Evolutionary conservation across 2,329 filamentous ascomycete genomes (phyloP).

Genomic region (Penicillium sp.): DNA sequence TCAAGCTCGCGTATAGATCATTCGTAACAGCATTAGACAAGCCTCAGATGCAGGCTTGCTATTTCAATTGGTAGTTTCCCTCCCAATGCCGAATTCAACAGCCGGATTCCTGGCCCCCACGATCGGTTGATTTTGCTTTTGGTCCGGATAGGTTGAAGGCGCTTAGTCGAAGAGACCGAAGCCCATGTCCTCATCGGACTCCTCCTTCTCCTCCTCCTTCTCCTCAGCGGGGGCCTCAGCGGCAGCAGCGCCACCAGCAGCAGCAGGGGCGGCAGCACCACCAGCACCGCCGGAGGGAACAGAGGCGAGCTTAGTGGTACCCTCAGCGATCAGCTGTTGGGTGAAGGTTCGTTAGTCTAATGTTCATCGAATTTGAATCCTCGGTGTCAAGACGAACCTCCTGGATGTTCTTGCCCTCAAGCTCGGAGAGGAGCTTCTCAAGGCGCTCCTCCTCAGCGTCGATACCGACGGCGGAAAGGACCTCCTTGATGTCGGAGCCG

Average conservation of each 20-base stretch:
- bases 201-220: slow-evolving; percentile 78
- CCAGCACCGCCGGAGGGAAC: slow-evolving; percentile 87
- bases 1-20: slow-evolving; percentile 39
- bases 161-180: slow-evolving; percentile 71
- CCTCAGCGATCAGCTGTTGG: slow-evolving; percentile 83
- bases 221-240: slow-evolving; percentile 70
- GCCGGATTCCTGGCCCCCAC: slow-evolving; percentile 61
- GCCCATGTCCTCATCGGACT: slow-evolving; percentile 76
- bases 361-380: neutral
- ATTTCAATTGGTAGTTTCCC: slow-evolving; percentile 32
- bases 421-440: slow-evolving; percentile 82
- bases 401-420: slow-evolving; percentile 72
- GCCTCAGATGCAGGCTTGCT: slow-evolving; percentile 37
- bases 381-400: slow-evolving; percentile 66
- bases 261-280: slow-evolving; percentile 51
- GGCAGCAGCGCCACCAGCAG: slow-evolving; percentile 70
- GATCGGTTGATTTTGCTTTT: slow-evolving; percentile 59
- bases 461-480: slow-evolving; percentile 92
- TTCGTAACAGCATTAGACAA: slow-evolving; percentile 45
- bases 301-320: slow-evolving; percentile 92
- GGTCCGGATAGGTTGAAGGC: slow-evolving; percentile 29
- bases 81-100: slow-evolving; percentile 37
- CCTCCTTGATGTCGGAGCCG: slow-evolving; percentile 81
- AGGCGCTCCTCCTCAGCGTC: slow-evolving; percentile 91
- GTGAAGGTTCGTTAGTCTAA: slow-evolving; percentile 22